Base-by-base conservation (phyloP, 495 filamentous ascomycete species). In the Aspergillus hancockii region DNA sequence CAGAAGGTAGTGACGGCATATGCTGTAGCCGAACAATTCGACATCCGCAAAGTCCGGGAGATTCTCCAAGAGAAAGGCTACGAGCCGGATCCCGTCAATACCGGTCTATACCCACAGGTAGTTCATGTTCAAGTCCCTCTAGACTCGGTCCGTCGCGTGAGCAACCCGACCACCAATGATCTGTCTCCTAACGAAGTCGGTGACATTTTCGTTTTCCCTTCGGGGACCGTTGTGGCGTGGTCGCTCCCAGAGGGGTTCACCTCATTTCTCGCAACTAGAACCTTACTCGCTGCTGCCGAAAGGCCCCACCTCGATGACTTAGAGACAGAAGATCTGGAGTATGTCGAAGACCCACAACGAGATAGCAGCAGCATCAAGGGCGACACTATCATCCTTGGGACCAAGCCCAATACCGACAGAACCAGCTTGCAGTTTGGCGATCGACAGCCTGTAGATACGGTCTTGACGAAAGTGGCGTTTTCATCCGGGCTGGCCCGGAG, bases 191-290 rank as follows among this genome's bases (percentile, higher is more conserved):
- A 83, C 41, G 85, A 90, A 67, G 83, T 85, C 52, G 92, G 92
- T 13, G 94, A 98, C 70, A 82, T 97, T 14, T 97, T 98, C 63
- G 86, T 98, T n/a, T 98, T 98, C 64, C 92, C 94, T 6, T 96
- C 93, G 0, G 94, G 94, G 3, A 95, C 92, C n/a, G 84, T 97
- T 5, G 94, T 98, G 9, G 84, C 90, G 30, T 98, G 94, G 94
- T 86, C 86, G 8, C 79, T 97, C 3, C 86, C 90, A 0, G 80
- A 90, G 54, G 83, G 85, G 31, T 82, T 90, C 19, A 86, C 88
- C 13, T 83, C 81, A 16, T 83, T 83, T 23, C 74, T 98, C n/a
- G 88, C 93, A 3, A 87, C 87, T 6, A 81, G 80, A 52, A 87
- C 88, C 34, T 75, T 95, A 8, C 78, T 88, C 0, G 85, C 86